These are phyloP conservation scores for Globisporangium lucens DNA, from an alignment of 352 stramenopile species.

Conservation along the genomic window DNA sequence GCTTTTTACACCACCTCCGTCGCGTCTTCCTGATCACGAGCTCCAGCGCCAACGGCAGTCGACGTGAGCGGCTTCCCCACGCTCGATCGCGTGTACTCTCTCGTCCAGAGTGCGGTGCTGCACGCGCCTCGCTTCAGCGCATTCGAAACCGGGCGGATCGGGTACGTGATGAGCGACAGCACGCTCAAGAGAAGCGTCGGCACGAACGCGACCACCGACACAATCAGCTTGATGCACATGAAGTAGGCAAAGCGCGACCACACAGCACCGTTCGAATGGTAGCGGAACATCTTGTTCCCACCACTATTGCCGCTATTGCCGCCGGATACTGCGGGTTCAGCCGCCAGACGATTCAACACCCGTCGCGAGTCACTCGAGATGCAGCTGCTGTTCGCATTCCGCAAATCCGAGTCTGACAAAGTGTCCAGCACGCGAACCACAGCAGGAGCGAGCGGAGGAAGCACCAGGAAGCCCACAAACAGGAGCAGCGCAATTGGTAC, in stretches of 20 bases:
- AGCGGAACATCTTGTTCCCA: conserved; percentile 49
- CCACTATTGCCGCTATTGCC: conserved; percentile 12
- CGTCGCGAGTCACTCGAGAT: conserved; percentile 44
- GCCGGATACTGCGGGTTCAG: conserved; percentile 14
- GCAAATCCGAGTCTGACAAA: conserved; percentile 74
- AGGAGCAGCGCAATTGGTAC: conserved; percentile 54
- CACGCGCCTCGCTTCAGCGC: conserved; percentile 41
- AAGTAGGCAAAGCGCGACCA: conserved; percentile 78
- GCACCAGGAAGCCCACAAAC: conserved; percentile 53
- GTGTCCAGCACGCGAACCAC: conserved; percentile 61
- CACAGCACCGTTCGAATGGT: conserved; percentile 51
- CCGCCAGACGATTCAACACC: conserved; percentile 54
- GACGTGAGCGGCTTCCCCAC: conserved; percentile 44
- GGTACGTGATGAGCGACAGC: conserved; percentile 51
- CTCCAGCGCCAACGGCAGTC: conserved; percentile 3
- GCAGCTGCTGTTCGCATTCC: conserved; percentile 66
- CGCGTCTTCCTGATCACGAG: conserved; percentile 24
- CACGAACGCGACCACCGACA: conserved; percentile 57
- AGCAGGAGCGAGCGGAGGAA: conserved; percentile 45
- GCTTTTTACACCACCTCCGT: conserved; percentile 32
- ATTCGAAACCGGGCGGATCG: conserved; percentile 45
- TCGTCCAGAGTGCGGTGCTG: conserved; percentile 49
- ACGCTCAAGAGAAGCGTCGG: conserved; percentile 52
- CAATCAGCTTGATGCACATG: conserved; percentile 49
- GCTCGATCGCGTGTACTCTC: conserved; percentile 63